Evolutionary conservation across 148 eudicot species (phyloP), one percentile per base, ranked within the genome.

Genomic region (Rheum nobile): DNA sequence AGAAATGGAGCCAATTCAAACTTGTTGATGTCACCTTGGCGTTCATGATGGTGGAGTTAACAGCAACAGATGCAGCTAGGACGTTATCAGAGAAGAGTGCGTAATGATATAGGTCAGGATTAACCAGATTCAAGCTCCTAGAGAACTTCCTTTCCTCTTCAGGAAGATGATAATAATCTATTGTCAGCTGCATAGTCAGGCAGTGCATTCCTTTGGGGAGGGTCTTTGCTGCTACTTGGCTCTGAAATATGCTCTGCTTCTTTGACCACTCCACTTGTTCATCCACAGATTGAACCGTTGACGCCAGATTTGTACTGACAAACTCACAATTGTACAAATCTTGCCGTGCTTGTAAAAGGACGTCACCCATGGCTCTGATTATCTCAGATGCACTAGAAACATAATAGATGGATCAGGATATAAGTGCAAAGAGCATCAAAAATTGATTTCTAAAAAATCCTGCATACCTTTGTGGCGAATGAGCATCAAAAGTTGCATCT

Each of bases 31-130:
- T 72, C 35, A 87, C 93, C 94, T 91, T 91, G 42, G 97, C 94
- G 80, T 91, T 85, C 80, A 79, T 41, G 43, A 91, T 74, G 39
- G 92, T 79, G 70, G 97, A 91, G 80, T 89, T 91, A 74, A 91
- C 97, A 34, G 89, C 97, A 17, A 91, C 97, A 11, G 97, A 89
- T 63, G 97, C 90, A 77, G 98, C 98, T 79, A 93, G 82, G 28
- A 90, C 96, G 77, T 90, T 90, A 76, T 90, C 98, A 63, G 97
- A 91, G 82, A 91, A 91, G 71, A 91, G 87, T 6, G 97, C 97
- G 78, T 89, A 91, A 81, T 91, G 97, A 65, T 82, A 87, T 22
- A 91, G 88, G 8, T 81, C 75, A 41, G 93, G 85, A 75, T 91
- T 85, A 80, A 83, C 91, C 78, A 87, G 72, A 77, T 91, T 91